A percentile compares a stretch with the other conserved stretches of the same genome.
Evolutionary conservation across 2,329 filamentous ascomycete genomes (phyloP).

Genomic region (Hypomyces rosellus): DNA sequence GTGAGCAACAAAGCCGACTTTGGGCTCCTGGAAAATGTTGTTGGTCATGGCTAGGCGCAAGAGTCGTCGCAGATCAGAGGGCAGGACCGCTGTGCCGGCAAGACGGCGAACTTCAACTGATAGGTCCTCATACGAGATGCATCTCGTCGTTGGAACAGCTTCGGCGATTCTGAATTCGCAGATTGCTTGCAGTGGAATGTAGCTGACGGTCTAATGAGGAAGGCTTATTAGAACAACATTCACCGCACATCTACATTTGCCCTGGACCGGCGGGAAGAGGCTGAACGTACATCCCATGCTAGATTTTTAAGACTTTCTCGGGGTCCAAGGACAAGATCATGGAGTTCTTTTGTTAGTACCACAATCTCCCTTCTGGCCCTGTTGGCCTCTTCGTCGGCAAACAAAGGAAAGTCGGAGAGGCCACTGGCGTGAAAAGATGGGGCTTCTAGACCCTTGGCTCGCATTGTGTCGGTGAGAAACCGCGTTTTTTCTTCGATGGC

Average conservation of each 20-base stretch:
- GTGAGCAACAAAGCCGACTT: constrained; percentile 32
- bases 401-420: constrained; percentile 15
- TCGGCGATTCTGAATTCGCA: constrained; percentile 26
- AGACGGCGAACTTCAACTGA: constrained; percentile 22
- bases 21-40: constrained; percentile 34
- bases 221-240: background rate
- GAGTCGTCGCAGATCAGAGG: constrained; percentile 27
- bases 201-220: constrained; percentile 18
- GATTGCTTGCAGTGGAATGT: constrained; percentile 24
- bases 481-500: constrained; percentile 16
- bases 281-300: constrained; percentile 22
- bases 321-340: constrained; percentile 16
- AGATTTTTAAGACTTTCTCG: constrained; percentile 19
- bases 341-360: constrained; percentile 16
- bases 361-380: constrained; percentile 16
- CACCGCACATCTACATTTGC: background rate
- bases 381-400: constrained; percentile 8
- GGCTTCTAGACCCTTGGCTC: constrained; percentile 15
- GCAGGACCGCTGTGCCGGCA: constrained; percentile 30
- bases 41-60: constrained; percentile 34
- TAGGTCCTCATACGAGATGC: constrained; percentile 24
- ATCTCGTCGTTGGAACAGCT: constrained; percentile 20
- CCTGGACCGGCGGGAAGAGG: background rate
- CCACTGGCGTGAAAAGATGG: constrained; percentile 16
- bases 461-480: constrained; percentile 13